Evolutionary conservation across 306 rosid genomes (phyloP).

Genomic region (Rubus idaeus): DNA sequence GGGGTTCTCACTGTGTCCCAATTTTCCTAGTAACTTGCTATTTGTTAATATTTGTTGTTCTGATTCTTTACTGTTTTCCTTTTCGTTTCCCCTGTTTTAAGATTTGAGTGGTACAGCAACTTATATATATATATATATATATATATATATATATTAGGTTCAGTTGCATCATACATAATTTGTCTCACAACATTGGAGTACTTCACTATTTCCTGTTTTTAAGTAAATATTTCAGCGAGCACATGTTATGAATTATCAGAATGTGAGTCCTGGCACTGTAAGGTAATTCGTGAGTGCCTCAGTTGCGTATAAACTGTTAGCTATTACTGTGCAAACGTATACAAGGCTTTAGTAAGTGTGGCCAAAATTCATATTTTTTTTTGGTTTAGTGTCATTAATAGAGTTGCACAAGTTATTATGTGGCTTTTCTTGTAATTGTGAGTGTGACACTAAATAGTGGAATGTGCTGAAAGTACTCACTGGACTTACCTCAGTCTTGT

Average conservation of each 20-base stretch:
- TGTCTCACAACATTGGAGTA: neutral
- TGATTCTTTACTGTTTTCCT: neutral
- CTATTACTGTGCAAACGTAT: neutral
- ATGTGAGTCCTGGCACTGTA: neutral
- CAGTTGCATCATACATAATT: neutral
- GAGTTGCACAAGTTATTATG: neutral
- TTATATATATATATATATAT: neutral
- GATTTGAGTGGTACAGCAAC: neutral
- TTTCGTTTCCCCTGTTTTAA: neutral
- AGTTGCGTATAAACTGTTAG: neutral
- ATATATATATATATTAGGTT: neutral
- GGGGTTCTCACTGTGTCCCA: neutral
- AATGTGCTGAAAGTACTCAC: neutral
- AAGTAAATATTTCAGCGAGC: neutral
- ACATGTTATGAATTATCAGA: neutral
- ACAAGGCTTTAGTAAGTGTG: no score
- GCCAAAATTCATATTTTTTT: neutral
- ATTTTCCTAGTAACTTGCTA: neutral
- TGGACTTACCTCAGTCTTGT: neutral
- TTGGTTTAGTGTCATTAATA: neutral
- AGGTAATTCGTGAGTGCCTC: neutral
- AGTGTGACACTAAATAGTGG: neutral
- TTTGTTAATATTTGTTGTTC: neutral
- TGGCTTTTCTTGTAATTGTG: neutral
- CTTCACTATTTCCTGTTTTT: neutral